Evolutionary conservation across 1,284 basidiomycete genomes (phyloP), one percentile per base, ranked within the genome.

Genomic region (Macrocystidia cucumis): DNA sequence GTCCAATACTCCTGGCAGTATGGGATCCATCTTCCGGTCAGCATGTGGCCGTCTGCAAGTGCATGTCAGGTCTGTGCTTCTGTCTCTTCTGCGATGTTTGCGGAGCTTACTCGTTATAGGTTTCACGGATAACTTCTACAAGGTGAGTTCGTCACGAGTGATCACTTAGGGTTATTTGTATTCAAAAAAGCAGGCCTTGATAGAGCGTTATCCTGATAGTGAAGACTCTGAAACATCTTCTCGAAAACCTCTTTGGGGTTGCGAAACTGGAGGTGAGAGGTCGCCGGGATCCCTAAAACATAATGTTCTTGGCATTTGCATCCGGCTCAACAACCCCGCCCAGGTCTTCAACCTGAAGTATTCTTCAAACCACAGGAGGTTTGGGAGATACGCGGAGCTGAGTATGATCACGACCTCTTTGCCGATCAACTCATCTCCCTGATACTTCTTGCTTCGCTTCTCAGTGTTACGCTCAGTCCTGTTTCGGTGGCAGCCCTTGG

Each of bases 311-410:
- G 29, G 26, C 24, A 18, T 34, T 40, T 19, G n/a, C 9, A 5
- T 31, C 3, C 4, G 19, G 8, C 4, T 25, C 35, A 11, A 29
- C n/a, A 32, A 38, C 8, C 26, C 29, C 26, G n/a, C 36, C 7
- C 45, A 78, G 90, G 80, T 0, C 74, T 89, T 18, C 67, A 57
- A 33, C 92, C 92, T 0, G 75, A 85, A 42, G 77, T 92, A 3
- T 93, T 86, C 68, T 92, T 93, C 57, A 71, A 72, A 44, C 91
- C 92, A 3, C 63, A 65, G 39, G 88, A 93, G 54, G 87, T 92
- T 21, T 93, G 91, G 90, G 90, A 95, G 60, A 83, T 96, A 41
- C 73, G 86, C 14, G 90, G 90, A 12, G 91, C 92, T 35, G 90
- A 93, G 85, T 89, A 50, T 57, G 72, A 58, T 25, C 33, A 19